A percentile compares a stretch with the other conserved stretches of the same genome.
Conservation (phyloP, 805 yeast species). For the Jamesozyma jinghongensis region DNA sequence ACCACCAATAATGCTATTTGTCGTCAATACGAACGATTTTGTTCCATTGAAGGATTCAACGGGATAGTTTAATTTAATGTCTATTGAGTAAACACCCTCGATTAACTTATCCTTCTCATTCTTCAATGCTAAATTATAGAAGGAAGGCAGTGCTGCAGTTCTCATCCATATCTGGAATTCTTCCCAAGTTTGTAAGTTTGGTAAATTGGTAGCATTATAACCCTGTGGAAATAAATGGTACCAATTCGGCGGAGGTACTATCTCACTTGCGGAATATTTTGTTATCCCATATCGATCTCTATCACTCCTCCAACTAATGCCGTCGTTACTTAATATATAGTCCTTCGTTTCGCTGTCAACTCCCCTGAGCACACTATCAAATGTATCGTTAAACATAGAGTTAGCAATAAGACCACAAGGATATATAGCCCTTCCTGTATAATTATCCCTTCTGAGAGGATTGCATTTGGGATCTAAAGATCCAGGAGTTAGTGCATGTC, state of each 20-base stretch:
- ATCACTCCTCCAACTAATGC: slow-evolving; percentile 66
- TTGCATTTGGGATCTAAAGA: slow-evolving; percentile 38
- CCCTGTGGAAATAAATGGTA: slow-evolving; percentile 59
- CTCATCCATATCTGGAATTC: slow-evolving; percentile 82
- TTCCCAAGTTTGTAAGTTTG: slow-evolving; percentile 58
- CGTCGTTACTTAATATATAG: slow-evolving; percentile 38
- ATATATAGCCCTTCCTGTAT: slow-evolving; percentile 38
- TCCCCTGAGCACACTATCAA: slow-evolving; percentile 38
- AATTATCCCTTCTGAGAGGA: slow-evolving; percentile 23
- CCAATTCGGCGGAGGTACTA: slow-evolving; percentile 85
- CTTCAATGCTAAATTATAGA: slow-evolving; percentile 71
- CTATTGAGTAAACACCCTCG: slow-evolving; percentile 62
- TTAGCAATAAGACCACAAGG: slow-evolving; percentile 84
- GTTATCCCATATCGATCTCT: slow-evolving; percentile 55
- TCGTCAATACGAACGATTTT: slow-evolving; percentile 70
- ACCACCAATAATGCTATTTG: slow-evolving; percentile 80
- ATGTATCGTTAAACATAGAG: slow-evolving; percentile 70
- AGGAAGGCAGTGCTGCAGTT: slow-evolving; percentile 86
- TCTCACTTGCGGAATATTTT: slow-evolving; percentile 44
- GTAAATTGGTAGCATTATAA: slow-evolving; percentile 57
- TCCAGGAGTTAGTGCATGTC: slow-evolving; percentile 49
- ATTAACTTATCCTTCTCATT: slow-evolving; percentile 48
- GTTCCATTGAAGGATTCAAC: slow-evolving; percentile 78
- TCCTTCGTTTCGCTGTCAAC: slow-evolving; percentile 24
- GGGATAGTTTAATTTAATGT: slow-evolving; percentile 71